Base-by-base conservation (phyloP, 176 grass and related monocot species). In the Lolium perenne region DNA sequence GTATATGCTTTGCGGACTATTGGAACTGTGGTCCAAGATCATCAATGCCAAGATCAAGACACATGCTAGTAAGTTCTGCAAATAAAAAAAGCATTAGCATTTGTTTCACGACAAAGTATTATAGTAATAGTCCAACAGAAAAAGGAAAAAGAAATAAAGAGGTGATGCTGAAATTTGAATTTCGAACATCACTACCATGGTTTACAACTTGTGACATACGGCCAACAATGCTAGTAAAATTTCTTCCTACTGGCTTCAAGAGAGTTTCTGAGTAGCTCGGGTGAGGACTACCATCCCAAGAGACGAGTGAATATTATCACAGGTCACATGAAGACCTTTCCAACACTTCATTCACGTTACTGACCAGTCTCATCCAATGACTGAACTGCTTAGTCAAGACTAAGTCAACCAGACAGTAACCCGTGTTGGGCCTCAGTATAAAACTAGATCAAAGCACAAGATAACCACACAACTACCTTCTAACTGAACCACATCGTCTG, bases 381-480 rank as follows among this genome's bases (percentile, higher is more conserved):
- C 48, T n/a, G 10, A 49, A 51, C 38, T 77, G 50, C 74, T n/a
- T 4, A 57, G 51, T 77, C 74, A 7, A 38, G 51, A 38, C 74
- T 22, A n/a, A 50, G 71, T 74, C 71, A 74, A 50, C 12, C 47
- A 49, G 71, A 74, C 0, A 58, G 18, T 32, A 40, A 58, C 75
- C 51, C 11, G 5, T 40, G 74, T 76, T 55, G 4, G 53, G 8
- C 4, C 73, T 12, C 13, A 6, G 49, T 54, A 55, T 38, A 15
- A 55, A 76, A 76, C 49, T 35, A 55, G 73, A 76, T 50, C 8
- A 75, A 25, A 74, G 22, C n/a, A 74, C 73, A 76, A 20, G 53
- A 17, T 10, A 56, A 58, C 17, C 10, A 40, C 1, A 38, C 49
- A 57, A 7, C 29, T 54, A 18, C 75, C 17, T 40, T n/a, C 9